Percentiles rank a stretch among this genome's conserved stretches.
phyloP scores from a whole-genome alignment of 2,329 filamentous ascomycete species.

The Colletotrichum tanaceti region DNA sequence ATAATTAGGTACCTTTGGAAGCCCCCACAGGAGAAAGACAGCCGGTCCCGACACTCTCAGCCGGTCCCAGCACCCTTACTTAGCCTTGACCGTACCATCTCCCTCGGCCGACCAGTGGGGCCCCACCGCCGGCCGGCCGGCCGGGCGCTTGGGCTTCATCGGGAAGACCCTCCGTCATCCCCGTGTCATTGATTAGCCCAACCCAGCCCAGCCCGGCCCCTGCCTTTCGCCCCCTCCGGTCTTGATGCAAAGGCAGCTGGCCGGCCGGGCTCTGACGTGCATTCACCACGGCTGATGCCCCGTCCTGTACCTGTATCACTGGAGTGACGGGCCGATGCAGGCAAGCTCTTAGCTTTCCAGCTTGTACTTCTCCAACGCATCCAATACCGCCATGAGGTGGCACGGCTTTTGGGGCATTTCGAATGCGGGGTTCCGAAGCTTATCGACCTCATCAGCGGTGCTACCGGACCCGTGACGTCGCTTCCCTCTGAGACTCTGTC shows the following conservation, averaged over 20 bases:
- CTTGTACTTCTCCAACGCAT: background rate
- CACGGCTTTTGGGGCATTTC: background rate
- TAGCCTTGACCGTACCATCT: too few species aligned
- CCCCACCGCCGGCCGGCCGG: too few species aligned
- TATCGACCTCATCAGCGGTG: background rate
- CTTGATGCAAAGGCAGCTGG: background rate
- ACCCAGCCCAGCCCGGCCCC: too few species aligned
- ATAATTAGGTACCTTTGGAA: too few species aligned
- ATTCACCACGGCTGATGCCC: background rate
- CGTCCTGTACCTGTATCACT: too few species aligned
- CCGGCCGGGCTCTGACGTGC: background rate
- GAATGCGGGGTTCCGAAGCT: conserved; percentile 13
- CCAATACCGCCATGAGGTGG: background rate
- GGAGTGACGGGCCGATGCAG: background rate
- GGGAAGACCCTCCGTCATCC: background rate
- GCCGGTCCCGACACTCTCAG: too few species aligned
- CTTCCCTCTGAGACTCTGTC: background rate
- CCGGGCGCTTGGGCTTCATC: too few species aligned
- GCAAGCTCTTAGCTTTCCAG: too few species aligned
- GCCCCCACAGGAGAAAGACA: too few species aligned
- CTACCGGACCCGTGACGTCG: background rate
- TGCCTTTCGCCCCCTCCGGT: background rate
- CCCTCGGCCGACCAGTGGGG: too few species aligned
- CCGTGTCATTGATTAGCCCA: background rate
- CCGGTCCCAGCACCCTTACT: too few species aligned